phyloP scores from a whole-genome alignment of 768 basidiomycete species.

The Podaxis rugospora region DNA sequence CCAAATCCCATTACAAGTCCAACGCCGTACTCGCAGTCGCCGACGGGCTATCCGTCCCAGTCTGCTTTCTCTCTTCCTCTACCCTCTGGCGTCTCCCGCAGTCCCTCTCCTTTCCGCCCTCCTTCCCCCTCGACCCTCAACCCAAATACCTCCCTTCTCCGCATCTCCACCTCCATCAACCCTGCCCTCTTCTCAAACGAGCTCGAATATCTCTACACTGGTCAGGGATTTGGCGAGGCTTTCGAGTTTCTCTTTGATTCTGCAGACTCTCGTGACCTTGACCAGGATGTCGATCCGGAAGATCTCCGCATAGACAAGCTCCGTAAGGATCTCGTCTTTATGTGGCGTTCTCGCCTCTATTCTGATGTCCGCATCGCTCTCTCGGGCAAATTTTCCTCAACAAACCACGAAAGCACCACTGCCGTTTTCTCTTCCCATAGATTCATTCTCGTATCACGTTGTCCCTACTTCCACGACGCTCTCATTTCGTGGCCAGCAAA shows the following conservation, averaged over 20 bases:
- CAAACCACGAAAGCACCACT: constrained; percentile 59
- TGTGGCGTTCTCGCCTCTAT: constrained; percentile 94
- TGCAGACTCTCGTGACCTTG: constrained; percentile 47
- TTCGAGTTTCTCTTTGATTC: constrained; percentile 86
- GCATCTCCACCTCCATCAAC: constrained; percentile 64
- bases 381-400: constrained; percentile 60
- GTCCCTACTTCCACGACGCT: constrained; percentile 79
- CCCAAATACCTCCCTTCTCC: constrained; percentile 44
- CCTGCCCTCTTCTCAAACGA: constrained; percentile 84
- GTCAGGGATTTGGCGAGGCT: constrained; percentile 81
- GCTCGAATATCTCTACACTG: constrained; percentile 93
- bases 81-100: constrained; percentile 26
- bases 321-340: constrained; percentile 89
- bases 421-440: constrained; percentile 90
- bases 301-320: constrained; percentile 75
- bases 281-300: constrained; percentile 28
- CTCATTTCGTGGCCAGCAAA: constrained; percentile 61
- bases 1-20: constrained; percentile 57
- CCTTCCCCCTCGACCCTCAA: constrained; percentile 43
- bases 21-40: constrained; percentile 39
- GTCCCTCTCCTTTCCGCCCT: constrained; percentile 35
- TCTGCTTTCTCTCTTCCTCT: constrained; percentile 55
- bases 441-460: constrained; percentile 87
- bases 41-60: constrained; percentile 47
- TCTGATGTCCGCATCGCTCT: constrained; percentile 86